Base-by-base conservation (phyloP, 2,329 filamentous ascomycete species). In the Aureobasidium sp. region DNA sequence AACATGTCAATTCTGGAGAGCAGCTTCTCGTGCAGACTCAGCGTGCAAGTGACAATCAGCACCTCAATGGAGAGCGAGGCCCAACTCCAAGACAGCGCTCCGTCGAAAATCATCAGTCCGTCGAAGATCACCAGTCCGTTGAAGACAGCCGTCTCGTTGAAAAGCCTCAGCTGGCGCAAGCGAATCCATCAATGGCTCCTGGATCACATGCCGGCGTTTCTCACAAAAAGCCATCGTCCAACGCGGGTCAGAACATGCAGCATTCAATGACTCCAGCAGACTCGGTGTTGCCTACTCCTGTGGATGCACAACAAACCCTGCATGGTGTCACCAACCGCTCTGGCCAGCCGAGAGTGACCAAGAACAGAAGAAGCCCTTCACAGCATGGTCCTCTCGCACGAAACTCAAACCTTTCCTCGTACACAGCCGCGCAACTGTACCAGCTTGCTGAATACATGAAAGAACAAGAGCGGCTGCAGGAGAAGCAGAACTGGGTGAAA, bases 281-380 rank as follows among this genome's bases (percentile, higher is more conserved):
- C 34, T 41, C 44, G 10, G 41, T 32, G 16, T 36, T 14, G 6
- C 14, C 32, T 37, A n/a, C 21, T n/a, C 41, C 10, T n/a, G 29
- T 16, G 14, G 14, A 29, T 16, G 6, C 14, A 39, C n/a, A 39
- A n/a, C 34, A 49, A 14, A 11, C 25, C 16, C 16, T 42, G 1
- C 55, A 4, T 41, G 44, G 13, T 16, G 44, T 59, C 5, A 21
- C 7, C 9, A 21, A 32, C 21, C 44, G 44, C 11, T 25, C 59
- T 3, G 41, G 25, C 29, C 13, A 27, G 4, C 10, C 39, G 8
- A 41, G 32, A 27, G 49, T 55, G 16, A 34, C 39, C 7, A 64
- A 64, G 29, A 64, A 39, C 39, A 61, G 41, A 3, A 48, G 29
- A 10, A 59, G 62, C 32, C 32, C 58, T 5, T 21, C 53, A 21